Conservation (phyloP, 2,329 filamentous ascomycete species). For the Arthrobotrys conoides region DNA sequence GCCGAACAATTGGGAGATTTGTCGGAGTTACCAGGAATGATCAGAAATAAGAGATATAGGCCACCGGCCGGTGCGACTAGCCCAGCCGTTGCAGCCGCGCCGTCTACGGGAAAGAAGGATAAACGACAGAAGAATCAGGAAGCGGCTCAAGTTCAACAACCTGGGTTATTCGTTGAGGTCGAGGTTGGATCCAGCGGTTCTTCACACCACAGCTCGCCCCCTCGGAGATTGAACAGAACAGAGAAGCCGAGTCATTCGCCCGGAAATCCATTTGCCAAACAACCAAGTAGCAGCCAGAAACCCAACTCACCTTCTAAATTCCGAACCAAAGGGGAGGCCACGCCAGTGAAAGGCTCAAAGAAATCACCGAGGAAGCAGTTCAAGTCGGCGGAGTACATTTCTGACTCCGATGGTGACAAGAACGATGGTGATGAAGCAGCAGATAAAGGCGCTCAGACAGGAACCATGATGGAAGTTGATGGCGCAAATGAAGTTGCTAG, state of each 20-base stretch:
- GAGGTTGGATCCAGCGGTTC: background rate
- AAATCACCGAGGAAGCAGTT: constrained; percentile 14
- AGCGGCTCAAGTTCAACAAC: background rate
- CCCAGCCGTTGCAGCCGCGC: background rate
- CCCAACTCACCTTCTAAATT: background rate
- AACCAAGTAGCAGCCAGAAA: background rate
- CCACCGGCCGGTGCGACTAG: background rate
- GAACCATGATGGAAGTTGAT: background rate
- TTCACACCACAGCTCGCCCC: background rate
- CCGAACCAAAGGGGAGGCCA: background rate
- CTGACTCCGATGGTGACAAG: background rate
- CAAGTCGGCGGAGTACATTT: background rate
- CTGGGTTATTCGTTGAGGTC: background rate
- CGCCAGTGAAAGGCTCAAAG: background rate
- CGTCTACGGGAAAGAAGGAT: background rate
- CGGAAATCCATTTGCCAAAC: constrained; percentile 35
- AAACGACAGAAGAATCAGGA: background rate
- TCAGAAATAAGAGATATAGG: constrained; percentile 37
- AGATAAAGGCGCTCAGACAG: background rate
- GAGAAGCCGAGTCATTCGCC: constrained; percentile 40
- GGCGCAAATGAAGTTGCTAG: background rate
- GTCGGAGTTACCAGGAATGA: constrained; percentile 24
- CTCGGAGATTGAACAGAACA: background rate
- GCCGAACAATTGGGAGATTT: constrained; percentile 28
- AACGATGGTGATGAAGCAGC: background rate